These are phyloP conservation scores for Gossypium turneri DNA, from an alignment of 345 rosid genomes.

Conservation along the genomic window DNA sequence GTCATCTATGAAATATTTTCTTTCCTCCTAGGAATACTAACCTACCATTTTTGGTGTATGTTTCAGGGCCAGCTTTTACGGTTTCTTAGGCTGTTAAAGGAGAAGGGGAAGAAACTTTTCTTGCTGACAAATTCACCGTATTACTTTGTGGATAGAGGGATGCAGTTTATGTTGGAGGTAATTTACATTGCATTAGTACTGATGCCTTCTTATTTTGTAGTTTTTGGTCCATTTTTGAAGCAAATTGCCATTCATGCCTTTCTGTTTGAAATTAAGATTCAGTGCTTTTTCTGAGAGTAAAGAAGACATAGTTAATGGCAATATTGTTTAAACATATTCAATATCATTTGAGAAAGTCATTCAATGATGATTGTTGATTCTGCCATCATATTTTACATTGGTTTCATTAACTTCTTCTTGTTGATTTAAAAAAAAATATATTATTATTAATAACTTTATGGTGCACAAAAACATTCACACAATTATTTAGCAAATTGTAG, in stretches of 20 bases:
- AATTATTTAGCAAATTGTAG: neutral
- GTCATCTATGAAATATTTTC: neutral
- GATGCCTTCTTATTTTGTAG: neutral
- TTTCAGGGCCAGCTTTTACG: conserved; percentile 59
- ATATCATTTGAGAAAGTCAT: neutral
- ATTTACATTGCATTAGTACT: conserved; percentile 15
- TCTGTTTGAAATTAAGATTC: neutral
- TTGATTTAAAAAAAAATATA: neutral
- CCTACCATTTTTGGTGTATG: conserved; percentile 8
- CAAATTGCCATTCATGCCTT: neutral
- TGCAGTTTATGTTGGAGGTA: conserved; percentile 92
- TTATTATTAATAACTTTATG: too few species aligned
- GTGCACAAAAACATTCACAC: neutral
- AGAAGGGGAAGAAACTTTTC: conserved; percentile 92
- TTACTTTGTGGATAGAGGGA: conserved; percentile 95
- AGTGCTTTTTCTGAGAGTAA: neutral
- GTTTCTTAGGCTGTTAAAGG: conserved; percentile 70
- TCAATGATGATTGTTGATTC: neutral
- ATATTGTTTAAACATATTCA: neutral
- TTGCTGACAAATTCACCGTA: conserved; percentile 91
- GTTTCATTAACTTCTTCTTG: neutral
- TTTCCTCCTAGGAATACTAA: conserved; percentile 11
- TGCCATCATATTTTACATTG: neutral
- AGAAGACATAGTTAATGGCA: neutral
- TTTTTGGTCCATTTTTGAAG: neutral